These are phyloP conservation scores for Phialocephala sp. DNA, from an alignment of 2,329 filamentous ascomycete genomes.

Conservation along the genomic window DNA sequence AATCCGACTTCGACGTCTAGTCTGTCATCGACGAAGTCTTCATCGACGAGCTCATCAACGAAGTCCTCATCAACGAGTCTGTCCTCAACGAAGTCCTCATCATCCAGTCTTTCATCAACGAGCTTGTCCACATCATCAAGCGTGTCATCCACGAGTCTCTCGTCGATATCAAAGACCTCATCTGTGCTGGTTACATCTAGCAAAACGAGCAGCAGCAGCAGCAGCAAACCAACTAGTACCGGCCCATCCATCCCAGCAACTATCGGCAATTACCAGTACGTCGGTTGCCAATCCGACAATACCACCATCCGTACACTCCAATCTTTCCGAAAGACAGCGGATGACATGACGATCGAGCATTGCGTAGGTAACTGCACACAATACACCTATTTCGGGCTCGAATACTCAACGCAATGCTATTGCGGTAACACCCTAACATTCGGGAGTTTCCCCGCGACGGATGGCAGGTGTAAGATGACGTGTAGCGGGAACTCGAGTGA, in stretches of 20 bases:
- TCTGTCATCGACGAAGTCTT: not conserved
- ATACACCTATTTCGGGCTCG: conserved; percentile 2
- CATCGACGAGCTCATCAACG: not conserved
- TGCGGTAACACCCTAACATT: not conserved
- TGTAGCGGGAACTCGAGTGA: not conserved
- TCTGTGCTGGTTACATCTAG: not conserved
- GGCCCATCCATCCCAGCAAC: not conserved
- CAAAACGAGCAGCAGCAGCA: not conserved
- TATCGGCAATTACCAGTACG: not conserved
- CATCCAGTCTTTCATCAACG: not conserved
- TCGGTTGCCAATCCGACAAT: not conserved
- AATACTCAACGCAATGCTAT: not conserved
- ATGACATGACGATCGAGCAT: conserved; percentile 9
- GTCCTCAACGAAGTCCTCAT: not conserved
- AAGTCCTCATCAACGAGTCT: not conserved
- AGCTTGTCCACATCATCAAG: not conserved
- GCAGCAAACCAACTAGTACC: not conserved
- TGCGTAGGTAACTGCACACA: not conserved
- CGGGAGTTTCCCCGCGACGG: not conserved
- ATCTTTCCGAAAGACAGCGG: not conserved
- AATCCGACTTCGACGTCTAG: not conserved
- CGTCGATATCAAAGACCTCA: not conserved
- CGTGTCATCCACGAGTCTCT: no score
- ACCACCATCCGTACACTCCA: not conserved
- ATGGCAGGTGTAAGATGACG: not conserved